These are phyloP conservation scores for Aegilops umbellulata DNA, from an alignment of 176 grass and related monocot species.

Conservation along the genomic window DNA sequence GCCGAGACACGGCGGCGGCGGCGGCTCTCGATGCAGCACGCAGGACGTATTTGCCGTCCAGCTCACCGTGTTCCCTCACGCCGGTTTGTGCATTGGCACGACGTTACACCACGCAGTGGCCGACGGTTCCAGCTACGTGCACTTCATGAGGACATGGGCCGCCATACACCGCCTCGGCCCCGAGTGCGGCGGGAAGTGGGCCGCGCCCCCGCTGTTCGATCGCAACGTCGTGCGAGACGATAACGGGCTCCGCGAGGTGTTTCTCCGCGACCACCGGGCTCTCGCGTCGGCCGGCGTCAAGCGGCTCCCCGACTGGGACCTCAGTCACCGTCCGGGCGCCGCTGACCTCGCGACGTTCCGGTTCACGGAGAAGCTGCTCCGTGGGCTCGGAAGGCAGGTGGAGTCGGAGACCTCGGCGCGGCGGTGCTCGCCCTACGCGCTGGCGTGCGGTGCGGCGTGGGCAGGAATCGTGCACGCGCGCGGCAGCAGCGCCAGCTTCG, in stretches of 20 bases:
- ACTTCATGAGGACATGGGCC: conserved; percentile 66
- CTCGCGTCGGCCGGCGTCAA: neutral
- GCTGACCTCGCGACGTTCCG: conserved; percentile 40
- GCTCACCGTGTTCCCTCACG: conserved; percentile 62
- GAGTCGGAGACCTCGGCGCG: conserved; percentile 22
- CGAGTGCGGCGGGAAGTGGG: neutral
- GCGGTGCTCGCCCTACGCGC: conserved; percentile 60
- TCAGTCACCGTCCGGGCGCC: neutral
- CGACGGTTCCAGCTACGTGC: conserved; percentile 81
- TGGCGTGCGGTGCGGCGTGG: conserved; percentile 74
- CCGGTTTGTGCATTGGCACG: conserved; percentile 51
- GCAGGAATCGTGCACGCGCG: conserved; percentile 55
- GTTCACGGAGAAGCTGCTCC: conserved; percentile 30
- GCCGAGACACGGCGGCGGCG: neutral
- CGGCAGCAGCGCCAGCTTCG: neutral
- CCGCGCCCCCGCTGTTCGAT: conserved; percentile 47
- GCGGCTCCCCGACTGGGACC: conserved; percentile 22
- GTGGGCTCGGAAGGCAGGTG: neutral
- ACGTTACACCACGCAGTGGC: conserved; percentile 78
- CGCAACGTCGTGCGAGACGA: conserved; percentile 46
- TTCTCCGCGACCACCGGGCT: conserved; percentile 3
- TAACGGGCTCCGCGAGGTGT: conserved; percentile 31
- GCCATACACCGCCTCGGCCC: conserved; percentile 12
- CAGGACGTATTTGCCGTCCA: conserved; percentile 48
- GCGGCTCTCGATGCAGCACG: conserved; percentile 7